Conservation (phyloP, 306 rosid species). For the Quercus variabilis region DNA sequence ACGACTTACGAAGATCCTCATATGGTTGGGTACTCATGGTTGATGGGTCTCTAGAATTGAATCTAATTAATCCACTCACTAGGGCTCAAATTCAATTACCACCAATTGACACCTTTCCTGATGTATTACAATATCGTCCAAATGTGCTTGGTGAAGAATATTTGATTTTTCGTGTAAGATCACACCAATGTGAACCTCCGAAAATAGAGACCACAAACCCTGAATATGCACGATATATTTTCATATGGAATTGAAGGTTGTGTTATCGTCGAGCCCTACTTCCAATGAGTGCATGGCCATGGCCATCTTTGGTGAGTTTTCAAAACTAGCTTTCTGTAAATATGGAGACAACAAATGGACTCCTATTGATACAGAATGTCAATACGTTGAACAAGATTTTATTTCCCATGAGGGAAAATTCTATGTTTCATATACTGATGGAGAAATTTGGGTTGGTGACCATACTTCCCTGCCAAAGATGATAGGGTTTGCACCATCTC, state of each 20-base stretch:
- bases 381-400: not conserved
- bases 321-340: not conserved
- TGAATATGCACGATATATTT: not conserved
- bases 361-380: fast-evolving
- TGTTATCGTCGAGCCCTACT: not conserved
- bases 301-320: not conserved
- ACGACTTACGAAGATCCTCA: no score
- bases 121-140: no score
- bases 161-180: no score
- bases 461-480: not conserved
- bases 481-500: not conserved
- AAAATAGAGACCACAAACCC: not conserved
- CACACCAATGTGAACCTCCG: no score
- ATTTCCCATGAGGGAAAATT: not conserved
- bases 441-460: not conserved
- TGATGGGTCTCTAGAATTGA: no score
- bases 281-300: not conserved
- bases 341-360: not conserved
- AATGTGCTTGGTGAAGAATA: no score
- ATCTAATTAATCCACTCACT: no score
- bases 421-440: not conserved
- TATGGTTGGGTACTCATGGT: no score
- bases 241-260: not conserved
- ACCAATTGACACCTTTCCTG: no score
- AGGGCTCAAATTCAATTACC: no score